These are phyloP conservation scores for Sonneratia alba DNA, from an alignment of 345 rosid species.

Conservation along the genomic window DNA sequence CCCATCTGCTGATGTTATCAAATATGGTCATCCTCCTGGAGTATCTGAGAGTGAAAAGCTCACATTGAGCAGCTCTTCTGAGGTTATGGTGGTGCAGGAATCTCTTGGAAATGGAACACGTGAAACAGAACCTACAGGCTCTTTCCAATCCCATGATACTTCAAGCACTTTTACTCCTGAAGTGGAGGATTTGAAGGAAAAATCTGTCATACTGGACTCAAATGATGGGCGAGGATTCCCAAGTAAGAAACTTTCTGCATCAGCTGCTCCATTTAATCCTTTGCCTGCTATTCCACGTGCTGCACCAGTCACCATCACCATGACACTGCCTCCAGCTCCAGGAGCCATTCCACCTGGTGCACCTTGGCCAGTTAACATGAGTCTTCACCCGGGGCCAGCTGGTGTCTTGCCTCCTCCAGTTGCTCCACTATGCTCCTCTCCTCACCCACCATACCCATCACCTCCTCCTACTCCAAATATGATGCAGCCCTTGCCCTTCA, in stretches of 20 bases:
- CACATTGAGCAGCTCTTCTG: constrained; percentile 23
- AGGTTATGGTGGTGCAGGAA: constrained; percentile 32
- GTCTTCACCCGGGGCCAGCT: constrained; percentile 68
- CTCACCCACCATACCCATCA: constrained; percentile 63
- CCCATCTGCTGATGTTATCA: constrained; percentile 27
- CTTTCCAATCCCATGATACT: constrained; percentile 8
- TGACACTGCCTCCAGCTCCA: constrained; percentile 45
- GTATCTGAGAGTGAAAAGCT: constrained; percentile 21
- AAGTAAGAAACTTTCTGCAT: constrained; percentile 82
- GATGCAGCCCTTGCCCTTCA: constrained; percentile 75
- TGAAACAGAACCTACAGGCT: constrained; percentile 26
- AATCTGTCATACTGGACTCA: constrained; percentile 27
- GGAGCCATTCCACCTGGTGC: constrained; percentile 47
- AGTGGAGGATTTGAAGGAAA: constrained; percentile 55
- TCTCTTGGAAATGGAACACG: constrained; percentile 27
- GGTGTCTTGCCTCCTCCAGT: constrained; percentile 22
- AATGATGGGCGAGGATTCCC: constrained; percentile 41
- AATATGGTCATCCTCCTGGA: constrained; percentile 24
- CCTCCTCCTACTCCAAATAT: constrained; percentile 84
- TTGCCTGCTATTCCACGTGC: constrained; percentile 51
- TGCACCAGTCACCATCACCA: constrained; percentile 51
- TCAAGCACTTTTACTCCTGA: constrained; percentile 2
- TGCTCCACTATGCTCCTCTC: constrained; percentile 26
- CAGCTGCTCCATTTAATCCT: constrained; percentile 94
- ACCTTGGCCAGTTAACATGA: constrained; percentile 81